Evolutionary conservation across 176 grass and related monocot species (phyloP).

Genomic region (Saccharum spontaneum): DNA sequence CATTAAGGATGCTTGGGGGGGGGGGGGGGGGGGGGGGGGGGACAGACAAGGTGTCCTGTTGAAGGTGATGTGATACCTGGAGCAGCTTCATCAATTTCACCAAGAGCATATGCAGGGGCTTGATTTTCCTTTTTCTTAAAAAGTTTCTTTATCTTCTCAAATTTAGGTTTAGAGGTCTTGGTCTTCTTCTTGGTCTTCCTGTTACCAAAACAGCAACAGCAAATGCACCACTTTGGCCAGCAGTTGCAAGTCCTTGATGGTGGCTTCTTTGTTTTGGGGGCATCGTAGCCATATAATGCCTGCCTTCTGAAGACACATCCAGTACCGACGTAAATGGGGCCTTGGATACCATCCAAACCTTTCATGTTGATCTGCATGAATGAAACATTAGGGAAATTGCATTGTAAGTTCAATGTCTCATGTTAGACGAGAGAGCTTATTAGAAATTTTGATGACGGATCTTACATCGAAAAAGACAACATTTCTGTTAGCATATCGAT

Average conservation of each 20-base stretch:
- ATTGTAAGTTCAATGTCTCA: not conserved
- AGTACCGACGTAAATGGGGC: slow-evolving; percentile 90
- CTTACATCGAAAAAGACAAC: slow-evolving; percentile 93
- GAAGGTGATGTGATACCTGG: slow-evolving; percentile 42
- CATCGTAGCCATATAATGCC: slow-evolving; percentile 80
- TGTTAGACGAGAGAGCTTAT: not conserved
- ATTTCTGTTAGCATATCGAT: slow-evolving; percentile 93
- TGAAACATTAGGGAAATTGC: slow-evolving; percentile 13
- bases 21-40: too few relatives aligned
- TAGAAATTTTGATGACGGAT: slow-evolving; percentile 2
- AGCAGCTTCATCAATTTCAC: slow-evolving; percentile 54
- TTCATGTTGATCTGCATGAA: slow-evolving; percentile 90
- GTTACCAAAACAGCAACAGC: slow-evolving; percentile 53
- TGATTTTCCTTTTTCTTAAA: slow-evolving; percentile 58
- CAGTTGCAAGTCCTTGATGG: slow-evolving; percentile 86
- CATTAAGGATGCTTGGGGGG: not conserved
- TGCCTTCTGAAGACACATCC: slow-evolving; percentile 88
- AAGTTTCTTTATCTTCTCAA: slow-evolving; percentile 62
- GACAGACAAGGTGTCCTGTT: not conserved
- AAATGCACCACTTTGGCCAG: slow-evolving; percentile 89
- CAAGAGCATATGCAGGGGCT: slow-evolving; percentile 66
- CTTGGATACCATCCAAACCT: slow-evolving; percentile 96
- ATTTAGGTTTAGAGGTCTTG: slow-evolving; percentile 53
- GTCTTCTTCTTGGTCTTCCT: slow-evolving; percentile 75
- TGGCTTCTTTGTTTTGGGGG: slow-evolving; percentile 83